Percentiles rank a stretch among this genome's conserved stretches.
phyloP scores from a whole-genome alignment of 2,329 filamentous ascomycete species.

The Zymoseptoria pseudotritici region DNA sequence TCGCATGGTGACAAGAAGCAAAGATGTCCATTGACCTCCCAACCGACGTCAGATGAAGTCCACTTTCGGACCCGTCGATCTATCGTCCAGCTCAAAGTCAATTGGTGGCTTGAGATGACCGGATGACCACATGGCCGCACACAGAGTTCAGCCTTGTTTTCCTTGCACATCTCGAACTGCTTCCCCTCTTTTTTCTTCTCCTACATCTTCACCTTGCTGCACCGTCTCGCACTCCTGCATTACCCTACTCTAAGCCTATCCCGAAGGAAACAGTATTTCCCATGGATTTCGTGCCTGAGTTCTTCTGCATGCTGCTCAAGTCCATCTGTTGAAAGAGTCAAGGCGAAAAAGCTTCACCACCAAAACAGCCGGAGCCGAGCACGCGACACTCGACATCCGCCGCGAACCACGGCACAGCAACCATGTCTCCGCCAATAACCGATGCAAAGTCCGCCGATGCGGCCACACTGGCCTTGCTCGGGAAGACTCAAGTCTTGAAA shows the following conservation, averaged over 20 bases:
- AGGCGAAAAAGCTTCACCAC: not conserved
- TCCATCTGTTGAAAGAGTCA: conserved; percentile 16
- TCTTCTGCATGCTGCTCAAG: conserved; percentile 30
- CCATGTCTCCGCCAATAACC: conserved; percentile 14
- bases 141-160: no score
- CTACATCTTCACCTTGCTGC: no score
- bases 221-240: no score
- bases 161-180: no score
- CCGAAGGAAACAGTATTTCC: not conserved
- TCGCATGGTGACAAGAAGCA: no score
- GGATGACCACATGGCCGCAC: no score
- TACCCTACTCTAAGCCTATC: not conserved
- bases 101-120: no score
- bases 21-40: no score
- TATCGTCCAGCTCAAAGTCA: no score
- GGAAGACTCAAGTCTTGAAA: conserved; percentile 41
- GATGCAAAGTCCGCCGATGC: conserved; percentile 25
- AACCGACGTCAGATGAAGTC: no score
- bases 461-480: conserved; percentile 35
- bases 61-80: no score
- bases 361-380: not conserved
- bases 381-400: not conserved
- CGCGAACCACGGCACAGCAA: not conserved
- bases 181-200: no score
- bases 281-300: conserved; percentile 28